A percentile compares a stretch with the other conserved stretches of the same genome.
Evolutionary conservation across 31 red algal species (phyloP).

Genomic region (Asparagopsis taxiformis): DNA sequence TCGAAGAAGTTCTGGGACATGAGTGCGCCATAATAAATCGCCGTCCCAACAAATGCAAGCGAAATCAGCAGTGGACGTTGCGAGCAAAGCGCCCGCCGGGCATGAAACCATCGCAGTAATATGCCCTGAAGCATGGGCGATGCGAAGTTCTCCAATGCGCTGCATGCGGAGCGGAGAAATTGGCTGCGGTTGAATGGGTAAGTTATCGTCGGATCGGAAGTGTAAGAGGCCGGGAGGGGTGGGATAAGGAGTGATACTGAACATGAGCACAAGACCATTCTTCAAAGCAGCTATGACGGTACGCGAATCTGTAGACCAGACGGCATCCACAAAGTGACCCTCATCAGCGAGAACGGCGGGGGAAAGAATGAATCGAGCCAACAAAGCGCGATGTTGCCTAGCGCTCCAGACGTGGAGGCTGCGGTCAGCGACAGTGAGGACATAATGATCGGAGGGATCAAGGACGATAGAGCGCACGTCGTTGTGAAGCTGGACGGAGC

Average conservation of each 20-base stretch:
- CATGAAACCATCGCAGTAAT: slow-evolving; percentile 44
- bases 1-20: slow-evolving; percentile 68
- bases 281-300: slow-evolving; percentile 27
- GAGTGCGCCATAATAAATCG: slow-evolving; percentile 65
- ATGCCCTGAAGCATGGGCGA: slow-evolving; percentile 29
- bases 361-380: slow-evolving; percentile 55
- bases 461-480: slow-evolving; percentile 28
- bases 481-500: neutral
- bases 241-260: slow-evolving; percentile 17
- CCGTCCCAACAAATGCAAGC: slow-evolving; percentile 79
- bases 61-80: slow-evolving; percentile 48
- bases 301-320: slow-evolving; percentile 30
- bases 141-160: slow-evolving; percentile 30
- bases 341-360: slow-evolving; percentile 23
- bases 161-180: slow-evolving; percentile 29
- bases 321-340: slow-evolving; percentile 52
- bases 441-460: slow-evolving; percentile 43
- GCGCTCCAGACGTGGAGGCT: slow-evolving; percentile 67
- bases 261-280: slow-evolving; percentile 44
- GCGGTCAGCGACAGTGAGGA: slow-evolving; percentile 41
- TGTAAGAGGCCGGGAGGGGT: slow-evolving; percentile 15
- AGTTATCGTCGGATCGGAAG: slow-evolving; percentile 1
- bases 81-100: slow-evolving; percentile 67
- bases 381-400: slow-evolving; percentile 55
- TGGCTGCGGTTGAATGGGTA: slow-evolving; percentile 18